These are phyloP conservation scores for Bipolaris cookei DNA, from an alignment of 2,329 filamentous ascomycete species.

Conservation along the genomic window DNA sequence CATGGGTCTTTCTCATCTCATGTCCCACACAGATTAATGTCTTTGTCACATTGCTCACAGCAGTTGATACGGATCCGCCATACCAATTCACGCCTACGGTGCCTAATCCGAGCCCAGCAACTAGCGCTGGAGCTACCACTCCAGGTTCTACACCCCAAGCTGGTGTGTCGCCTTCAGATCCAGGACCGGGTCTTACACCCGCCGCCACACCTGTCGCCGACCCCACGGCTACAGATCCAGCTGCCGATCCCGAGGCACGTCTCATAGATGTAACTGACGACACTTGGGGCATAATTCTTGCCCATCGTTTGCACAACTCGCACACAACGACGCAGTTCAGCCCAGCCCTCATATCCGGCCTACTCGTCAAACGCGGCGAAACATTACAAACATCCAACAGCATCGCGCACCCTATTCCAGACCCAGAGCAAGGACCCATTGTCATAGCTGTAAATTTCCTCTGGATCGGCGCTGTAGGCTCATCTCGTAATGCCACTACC, in stretches of 20 bases:
- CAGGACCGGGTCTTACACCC: constrained; percentile 61
- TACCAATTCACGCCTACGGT: constrained; percentile 65
- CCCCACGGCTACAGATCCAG: constrained; percentile 52
- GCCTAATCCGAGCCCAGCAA: constrained; percentile 21
- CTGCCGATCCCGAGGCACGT: constrained; percentile 66
- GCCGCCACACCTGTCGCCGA: constrained; percentile 68
- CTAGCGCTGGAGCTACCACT: constrained; percentile 24
- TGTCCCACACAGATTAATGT: constrained; percentile 47
- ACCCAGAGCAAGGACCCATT: constrained; percentile 40
- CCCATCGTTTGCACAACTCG: constrained; percentile 59
- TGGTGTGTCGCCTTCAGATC: constrained; percentile 43
- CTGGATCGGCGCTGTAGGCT: constrained; percentile 54
- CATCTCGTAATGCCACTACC: constrained; percentile 38
- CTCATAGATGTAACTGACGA: constrained; percentile 77
- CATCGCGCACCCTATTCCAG: constrained; percentile 24
- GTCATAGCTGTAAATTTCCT: constrained; percentile 53
- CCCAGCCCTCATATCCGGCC: constrained; percentile 51
- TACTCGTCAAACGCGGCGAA: constrained; percentile 52
- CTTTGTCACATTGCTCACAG: constrained; percentile 63
- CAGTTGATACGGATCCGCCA: constrained; percentile 69
- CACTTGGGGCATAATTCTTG: constrained; percentile 74
- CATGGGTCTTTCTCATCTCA: constrained; percentile 46
- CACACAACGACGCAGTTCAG: constrained; percentile 44
- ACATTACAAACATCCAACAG: constrained; percentile 19
- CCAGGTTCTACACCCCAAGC: constrained; percentile 46